A percentile compares a stretch with the other conserved stretches of the same genome.
Conservation (phyloP, 164 flowering plant species). For the Brasenia schreberi region DNA sequence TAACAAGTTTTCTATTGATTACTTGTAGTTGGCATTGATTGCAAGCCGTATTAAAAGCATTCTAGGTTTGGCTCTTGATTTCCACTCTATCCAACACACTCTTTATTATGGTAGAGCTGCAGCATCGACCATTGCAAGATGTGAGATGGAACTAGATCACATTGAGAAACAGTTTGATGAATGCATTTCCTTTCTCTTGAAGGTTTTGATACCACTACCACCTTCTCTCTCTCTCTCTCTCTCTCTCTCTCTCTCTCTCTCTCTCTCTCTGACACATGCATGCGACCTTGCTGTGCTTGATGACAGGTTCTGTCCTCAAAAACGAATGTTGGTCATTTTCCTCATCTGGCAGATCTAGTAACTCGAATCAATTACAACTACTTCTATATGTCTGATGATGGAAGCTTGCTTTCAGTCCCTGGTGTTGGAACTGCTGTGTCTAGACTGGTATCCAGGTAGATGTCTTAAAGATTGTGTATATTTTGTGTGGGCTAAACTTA, state of each 20-base stretch:
- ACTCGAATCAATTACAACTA: constrained; percentile 87
- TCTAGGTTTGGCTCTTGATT: constrained; percentile 90
- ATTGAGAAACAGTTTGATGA: constrained; percentile 95
- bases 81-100: constrained; percentile 70
- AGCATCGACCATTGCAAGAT: constrained; percentile 69
- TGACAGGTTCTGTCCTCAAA: constrained; percentile 49
- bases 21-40: constrained; percentile 87
- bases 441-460: no score
- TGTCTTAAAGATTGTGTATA: no score
- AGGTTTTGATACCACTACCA: no score
- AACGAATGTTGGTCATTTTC: constrained; percentile 88
- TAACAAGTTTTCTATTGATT: no score
- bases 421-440: constrained; percentile 34
- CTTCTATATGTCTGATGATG: constrained; percentile 83
- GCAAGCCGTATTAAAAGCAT: constrained; percentile 88
- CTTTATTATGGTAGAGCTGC: constrained; percentile 61
- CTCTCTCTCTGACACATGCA: no score
- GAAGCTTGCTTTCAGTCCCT: constrained; percentile 54
- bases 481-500: no score
- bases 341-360: constrained; percentile 91
- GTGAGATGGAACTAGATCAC: constrained; percentile 78
- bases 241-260: no score
- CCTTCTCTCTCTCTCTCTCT: no score
- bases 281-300: no score
- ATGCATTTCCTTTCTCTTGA: constrained; percentile 90